Percentiles rank a stretch among this genome's conserved stretches.
Evolutionary conservation across 352 stramenopile species (phyloP).

Genomic region (Sclerospora graminicola): DNA sequence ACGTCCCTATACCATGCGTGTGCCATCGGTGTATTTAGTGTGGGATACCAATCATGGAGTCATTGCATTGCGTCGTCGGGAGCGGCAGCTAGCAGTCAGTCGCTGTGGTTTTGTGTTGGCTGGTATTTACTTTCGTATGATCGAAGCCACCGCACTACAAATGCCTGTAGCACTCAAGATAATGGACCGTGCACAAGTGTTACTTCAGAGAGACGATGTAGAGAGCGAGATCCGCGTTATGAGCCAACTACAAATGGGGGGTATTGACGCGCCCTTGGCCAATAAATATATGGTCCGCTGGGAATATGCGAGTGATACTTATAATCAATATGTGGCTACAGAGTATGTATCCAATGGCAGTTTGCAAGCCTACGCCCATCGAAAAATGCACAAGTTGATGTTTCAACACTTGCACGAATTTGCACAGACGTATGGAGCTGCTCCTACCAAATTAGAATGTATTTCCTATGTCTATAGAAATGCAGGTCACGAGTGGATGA

Average conservation of each 20-base stretch:
- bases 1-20: constrained; percentile 43
- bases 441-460: constrained; percentile 68
- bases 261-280: constrained; percentile 55
- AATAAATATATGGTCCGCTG: constrained; percentile 73
- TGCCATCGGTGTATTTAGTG: constrained; percentile 54
- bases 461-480: constrained; percentile 70
- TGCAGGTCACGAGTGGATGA: constrained; percentile 70
- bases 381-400: constrained; percentile 56
- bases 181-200: constrained; percentile 67
- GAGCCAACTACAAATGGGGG: constrained; percentile 60
- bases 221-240: constrained; percentile 77
- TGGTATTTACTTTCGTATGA: constrained; percentile 57
- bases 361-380: constrained; percentile 60
- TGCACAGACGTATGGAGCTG: constrained; percentile 36
- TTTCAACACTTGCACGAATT: constrained; percentile 65
- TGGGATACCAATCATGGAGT: constrained; percentile 58
- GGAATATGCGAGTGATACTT: constrained; percentile 55
- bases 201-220: constrained; percentile 67
- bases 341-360: constrained; percentile 77
- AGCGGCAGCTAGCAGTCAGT: constrained; percentile 58
- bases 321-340: constrained; percentile 78
- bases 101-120: constrained; percentile 75
- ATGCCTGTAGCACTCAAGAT: constrained; percentile 67
- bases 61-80: constrained; percentile 60
- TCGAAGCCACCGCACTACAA: constrained; percentile 33